Evolutionary conservation across 2,329 filamentous ascomycete species (phyloP).

Genomic region (Trichoderma koningiopsis): DNA sequence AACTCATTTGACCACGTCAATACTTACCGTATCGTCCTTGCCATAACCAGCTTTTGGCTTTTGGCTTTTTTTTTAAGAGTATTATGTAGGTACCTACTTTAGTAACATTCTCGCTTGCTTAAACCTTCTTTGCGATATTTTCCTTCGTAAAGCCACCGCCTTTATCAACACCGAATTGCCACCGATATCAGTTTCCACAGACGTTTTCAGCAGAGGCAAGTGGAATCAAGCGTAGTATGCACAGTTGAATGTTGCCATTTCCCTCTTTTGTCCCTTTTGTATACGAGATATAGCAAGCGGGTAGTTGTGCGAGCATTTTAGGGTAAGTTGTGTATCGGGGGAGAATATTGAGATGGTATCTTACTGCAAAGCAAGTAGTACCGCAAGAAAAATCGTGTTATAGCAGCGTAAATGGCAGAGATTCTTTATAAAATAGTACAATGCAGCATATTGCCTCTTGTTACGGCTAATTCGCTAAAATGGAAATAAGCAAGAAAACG

Average conservation of each 20-base stretch:
- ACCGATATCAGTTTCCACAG: constrained; percentile 31
- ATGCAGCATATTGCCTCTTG: neutral
- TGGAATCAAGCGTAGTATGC: constrained; percentile 12
- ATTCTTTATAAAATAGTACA: neutral
- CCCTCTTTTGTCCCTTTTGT: neutral
- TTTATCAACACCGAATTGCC: constrained; percentile 33
- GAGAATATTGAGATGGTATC: neutral
- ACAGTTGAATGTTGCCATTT: neutral
- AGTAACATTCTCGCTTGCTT: constrained; percentile 36
- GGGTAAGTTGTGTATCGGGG: neutral
- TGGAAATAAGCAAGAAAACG: neutral
- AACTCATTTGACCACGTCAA: neutral
- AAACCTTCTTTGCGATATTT: constrained; percentile 36
- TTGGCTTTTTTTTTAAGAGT: constrained; percentile 28
- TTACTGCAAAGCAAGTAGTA: neutral
- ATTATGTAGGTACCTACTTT: constrained; percentile 21
- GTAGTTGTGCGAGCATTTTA: neutral
- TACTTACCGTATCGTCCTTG: neutral
- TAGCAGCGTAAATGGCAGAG: neutral
- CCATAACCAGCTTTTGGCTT: constrained; percentile 8
- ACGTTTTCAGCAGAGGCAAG: constrained; percentile 31
- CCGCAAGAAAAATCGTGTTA: neutral
- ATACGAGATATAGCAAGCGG: neutral
- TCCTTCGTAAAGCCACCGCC: constrained; percentile 31
- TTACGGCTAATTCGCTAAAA: neutral